Evolutionary conservation across 148 eudicot species (phyloP).

Genomic region (Vaccinium vitisidaea): DNA sequence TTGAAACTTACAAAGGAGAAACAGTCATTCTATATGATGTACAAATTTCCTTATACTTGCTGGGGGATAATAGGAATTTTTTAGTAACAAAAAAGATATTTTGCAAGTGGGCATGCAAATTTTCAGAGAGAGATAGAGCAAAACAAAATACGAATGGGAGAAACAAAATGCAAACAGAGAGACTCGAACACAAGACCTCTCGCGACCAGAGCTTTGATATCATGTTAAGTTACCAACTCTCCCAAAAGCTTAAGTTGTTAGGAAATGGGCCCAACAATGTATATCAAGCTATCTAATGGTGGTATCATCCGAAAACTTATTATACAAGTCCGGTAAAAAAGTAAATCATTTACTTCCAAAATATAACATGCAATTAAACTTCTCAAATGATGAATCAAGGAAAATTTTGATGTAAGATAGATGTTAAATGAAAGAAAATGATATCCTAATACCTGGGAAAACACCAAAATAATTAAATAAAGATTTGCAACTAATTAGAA

Average conservation of each 20-base stretch:
- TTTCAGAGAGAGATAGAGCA: no score
- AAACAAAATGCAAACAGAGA: no score
- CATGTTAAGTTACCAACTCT: no score
- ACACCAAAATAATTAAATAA: not conserved
- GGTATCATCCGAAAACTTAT: not conserved
- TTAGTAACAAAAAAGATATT: no score
- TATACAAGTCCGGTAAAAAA: not conserved
- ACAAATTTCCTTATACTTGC: no score
- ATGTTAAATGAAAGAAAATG: not conserved
- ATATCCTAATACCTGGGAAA: not conserved
- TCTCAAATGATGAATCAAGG: not conserved
- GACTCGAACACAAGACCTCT: no score
- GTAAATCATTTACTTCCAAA: not conserved
- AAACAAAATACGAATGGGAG: no score
- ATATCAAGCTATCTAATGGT: not conserved
- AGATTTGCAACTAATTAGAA: not conserved
- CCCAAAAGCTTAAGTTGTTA: no score
- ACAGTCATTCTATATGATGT: not conserved
- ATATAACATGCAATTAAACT: not conserved
- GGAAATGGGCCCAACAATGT: no score
- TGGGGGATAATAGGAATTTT: no score
- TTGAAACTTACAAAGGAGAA: not conserved
- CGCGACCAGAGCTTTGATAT: no score
- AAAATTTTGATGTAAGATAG: not conserved
- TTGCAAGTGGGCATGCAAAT: no score